phyloP scores from a whole-genome alignment of 2,329 filamentous ascomycete species.

The Fusarium tupiense region DNA sequence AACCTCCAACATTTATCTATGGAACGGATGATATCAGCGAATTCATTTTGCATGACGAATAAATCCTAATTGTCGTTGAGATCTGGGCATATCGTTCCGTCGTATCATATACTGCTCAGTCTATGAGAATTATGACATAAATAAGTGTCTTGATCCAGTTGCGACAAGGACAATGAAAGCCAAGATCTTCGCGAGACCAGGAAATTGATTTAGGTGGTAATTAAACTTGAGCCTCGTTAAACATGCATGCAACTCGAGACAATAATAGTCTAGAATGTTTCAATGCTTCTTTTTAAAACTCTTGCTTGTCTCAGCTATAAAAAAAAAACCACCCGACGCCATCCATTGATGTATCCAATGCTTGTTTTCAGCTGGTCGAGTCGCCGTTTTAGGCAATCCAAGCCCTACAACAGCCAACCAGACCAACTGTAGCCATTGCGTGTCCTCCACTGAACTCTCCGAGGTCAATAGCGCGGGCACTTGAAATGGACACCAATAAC shows the following conservation, averaged over 20 bases:
- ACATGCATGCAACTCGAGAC: neutral
- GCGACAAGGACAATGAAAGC: neutral
- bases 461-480: neutral
- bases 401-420: conserved; percentile 4
- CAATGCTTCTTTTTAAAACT: neutral
- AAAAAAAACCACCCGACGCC: neutral
- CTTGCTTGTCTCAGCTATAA: conserved; percentile 10
- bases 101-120: neutral
- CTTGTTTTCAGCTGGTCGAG: conserved; percentile 8
- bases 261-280: neutral
- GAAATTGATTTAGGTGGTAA: neutral
- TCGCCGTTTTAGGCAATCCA: conserved; percentile 26
- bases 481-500: neutral
- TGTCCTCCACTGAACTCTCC: conserved; percentile 11
- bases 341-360: neutral
- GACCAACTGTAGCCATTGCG: conserved; percentile 2
- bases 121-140: neutral
- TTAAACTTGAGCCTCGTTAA: neutral
- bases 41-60: neutral
- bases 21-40: neutral
- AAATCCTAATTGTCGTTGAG: neutral
- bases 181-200: neutral
- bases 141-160: conserved; percentile 15
- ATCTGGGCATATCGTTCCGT: neutral
- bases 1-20: neutral